Evolutionary conservation across 2,329 filamentous ascomycete genomes (phyloP), one percentile per base, ranked within the genome.

Genomic region (Pestalotiopsis sp.): DNA sequence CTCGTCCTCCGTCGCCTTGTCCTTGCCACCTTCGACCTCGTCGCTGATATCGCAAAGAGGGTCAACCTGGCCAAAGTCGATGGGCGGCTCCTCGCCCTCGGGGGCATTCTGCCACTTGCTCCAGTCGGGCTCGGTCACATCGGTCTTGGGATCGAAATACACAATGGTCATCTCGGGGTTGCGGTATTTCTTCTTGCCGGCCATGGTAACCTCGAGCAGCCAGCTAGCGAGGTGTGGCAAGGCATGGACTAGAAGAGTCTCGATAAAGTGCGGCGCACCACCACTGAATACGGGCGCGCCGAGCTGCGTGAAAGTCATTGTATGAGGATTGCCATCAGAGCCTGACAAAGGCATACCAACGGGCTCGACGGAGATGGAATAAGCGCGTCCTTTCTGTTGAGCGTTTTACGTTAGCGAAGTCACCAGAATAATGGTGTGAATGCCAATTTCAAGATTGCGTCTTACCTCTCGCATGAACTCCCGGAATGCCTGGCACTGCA

Each of bases 251-350:
- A 95, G 84, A 70, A 93, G 86, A 49, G 83, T 82, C 77, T 97
- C 93, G 7, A 81, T 81, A 74, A 89, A 83, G 41, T 83, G 76
- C 1, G 79, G 73, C 70, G 92, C 88, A 3, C 91, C 91, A 1
- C 90, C 87, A n/a, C 91, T 91, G 78, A 91, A 92, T 70, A 90
- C 86, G 4, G 92, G 91, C 71, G 88, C 92, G 4, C 91, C 91
- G 58, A 87, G 82, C 12, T 78, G 72, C 0, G 82, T 82, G 74
- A 84, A 81, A 49, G 76, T 72, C 1, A 71, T 68, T 2, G 81
- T 79, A 14, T 77, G 72, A 0, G 79, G 76, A 72, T 87, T 88
- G 11, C 86, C 85, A 1, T 82, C 75, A 1, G 86, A 81, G 0
- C 87, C 86, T 0, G 86, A 81, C 6, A 93, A 78, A 1, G 86